Evolutionary conservation across 2,329 filamentous ascomycete genomes (phyloP).

Genomic region (Cladophialophora exuberans): DNA sequence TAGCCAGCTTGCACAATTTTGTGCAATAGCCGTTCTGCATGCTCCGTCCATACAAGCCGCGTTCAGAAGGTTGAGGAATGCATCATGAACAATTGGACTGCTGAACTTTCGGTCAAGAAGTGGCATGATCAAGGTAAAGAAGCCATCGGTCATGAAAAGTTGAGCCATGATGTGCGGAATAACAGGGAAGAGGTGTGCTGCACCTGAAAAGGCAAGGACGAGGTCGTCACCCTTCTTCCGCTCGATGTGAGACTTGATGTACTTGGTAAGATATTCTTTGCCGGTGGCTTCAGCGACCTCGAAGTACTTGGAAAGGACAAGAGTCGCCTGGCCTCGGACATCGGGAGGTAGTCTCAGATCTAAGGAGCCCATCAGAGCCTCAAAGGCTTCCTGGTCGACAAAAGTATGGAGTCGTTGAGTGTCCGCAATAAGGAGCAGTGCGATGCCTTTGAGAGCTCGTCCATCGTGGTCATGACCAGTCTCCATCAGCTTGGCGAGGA

Average conservation of each 20-base stretch:
- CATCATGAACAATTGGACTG: slow-evolving; percentile 81
- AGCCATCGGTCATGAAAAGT: slow-evolving; percentile 87
- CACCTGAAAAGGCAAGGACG: slow-evolving; percentile 91
- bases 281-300: slow-evolving; percentile 75
- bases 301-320: slow-evolving; percentile 82
- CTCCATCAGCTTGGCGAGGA: slow-evolving; percentile 87
- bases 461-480: slow-evolving; percentile 75
- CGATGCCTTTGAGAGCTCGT: slow-evolving; percentile 63
- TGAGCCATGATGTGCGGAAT: slow-evolving; percentile 73
- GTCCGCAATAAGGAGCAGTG: slow-evolving; percentile 60
- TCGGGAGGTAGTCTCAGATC: slow-evolving; percentile 77
- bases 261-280: slow-evolving; percentile 69
- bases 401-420: slow-evolving; percentile 51
- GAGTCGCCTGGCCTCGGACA: slow-evolving; percentile 77
- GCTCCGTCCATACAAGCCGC: slow-evolving; percentile 83
- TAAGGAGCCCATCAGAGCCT: slow-evolving; percentile 82
- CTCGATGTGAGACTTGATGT: slow-evolving; percentile 72
- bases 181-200: slow-evolving; percentile 83
- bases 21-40: slow-evolving; percentile 81
- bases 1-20: slow-evolving; percentile 85
- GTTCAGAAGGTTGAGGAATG: slow-evolving; percentile 85
- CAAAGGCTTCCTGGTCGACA: slow-evolving; percentile 72
- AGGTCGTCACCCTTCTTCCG: slow-evolving; percentile 84
- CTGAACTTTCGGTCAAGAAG: slow-evolving; percentile 81
- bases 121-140: slow-evolving; percentile 74